A percentile compares a stretch with the other conserved stretches of the same genome.
Conservation (phyloP, 2,329 filamentous ascomycete genomes). For the Beauveria rudraprayagi region DNA sequence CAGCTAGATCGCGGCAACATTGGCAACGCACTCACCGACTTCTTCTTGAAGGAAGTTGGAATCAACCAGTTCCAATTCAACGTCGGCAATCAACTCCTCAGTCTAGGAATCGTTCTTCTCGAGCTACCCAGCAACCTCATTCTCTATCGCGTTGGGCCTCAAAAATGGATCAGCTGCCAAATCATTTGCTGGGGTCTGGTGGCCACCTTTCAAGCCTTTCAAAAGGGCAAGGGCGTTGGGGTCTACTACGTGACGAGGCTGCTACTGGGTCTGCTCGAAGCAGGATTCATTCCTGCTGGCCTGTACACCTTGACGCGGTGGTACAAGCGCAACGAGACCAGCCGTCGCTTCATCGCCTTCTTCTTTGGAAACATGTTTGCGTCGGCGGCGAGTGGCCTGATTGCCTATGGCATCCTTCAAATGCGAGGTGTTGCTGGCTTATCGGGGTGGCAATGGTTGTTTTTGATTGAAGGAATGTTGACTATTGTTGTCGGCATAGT, state of each 20-base stretch:
- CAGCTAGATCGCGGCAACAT: slow-evolving; percentile 22
- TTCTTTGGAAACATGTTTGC: neutral
- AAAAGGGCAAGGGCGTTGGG: slow-evolving; percentile 14
- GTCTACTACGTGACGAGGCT: slow-evolving; percentile 11
- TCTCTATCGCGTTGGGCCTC: slow-evolving; percentile 34
- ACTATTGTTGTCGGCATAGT: slow-evolving; percentile 24
- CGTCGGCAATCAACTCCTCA: slow-evolving; percentile 35
- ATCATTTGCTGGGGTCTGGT: slow-evolving; percentile 26
- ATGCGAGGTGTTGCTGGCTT: slow-evolving; percentile 20
- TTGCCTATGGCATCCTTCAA: slow-evolving; percentile 31
- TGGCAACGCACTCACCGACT: slow-evolving; percentile 28
- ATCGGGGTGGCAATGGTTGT: slow-evolving; percentile 39
- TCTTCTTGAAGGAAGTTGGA: slow-evolving; percentile 35
- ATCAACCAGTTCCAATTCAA: slow-evolving; percentile 40
- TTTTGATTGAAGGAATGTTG: slow-evolving; percentile 24
- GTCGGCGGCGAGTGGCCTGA: slow-evolving; percentile 30
- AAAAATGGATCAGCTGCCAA: slow-evolving; percentile 29
- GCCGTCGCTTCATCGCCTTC: slow-evolving; percentile 22
- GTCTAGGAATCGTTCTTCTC: slow-evolving; percentile 34
- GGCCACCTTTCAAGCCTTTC: slow-evolving; percentile 25
- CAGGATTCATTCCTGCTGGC: slow-evolving; percentile 38
- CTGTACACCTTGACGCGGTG: slow-evolving; percentile 37
- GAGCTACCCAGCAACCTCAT: slow-evolving; percentile 36
- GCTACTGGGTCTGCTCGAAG: slow-evolving; percentile 20
- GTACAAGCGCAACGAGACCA: slow-evolving; percentile 37